Evolutionary conservation across 305 asterid species (phyloP).

Genomic region (Withania somnifera): DNA sequence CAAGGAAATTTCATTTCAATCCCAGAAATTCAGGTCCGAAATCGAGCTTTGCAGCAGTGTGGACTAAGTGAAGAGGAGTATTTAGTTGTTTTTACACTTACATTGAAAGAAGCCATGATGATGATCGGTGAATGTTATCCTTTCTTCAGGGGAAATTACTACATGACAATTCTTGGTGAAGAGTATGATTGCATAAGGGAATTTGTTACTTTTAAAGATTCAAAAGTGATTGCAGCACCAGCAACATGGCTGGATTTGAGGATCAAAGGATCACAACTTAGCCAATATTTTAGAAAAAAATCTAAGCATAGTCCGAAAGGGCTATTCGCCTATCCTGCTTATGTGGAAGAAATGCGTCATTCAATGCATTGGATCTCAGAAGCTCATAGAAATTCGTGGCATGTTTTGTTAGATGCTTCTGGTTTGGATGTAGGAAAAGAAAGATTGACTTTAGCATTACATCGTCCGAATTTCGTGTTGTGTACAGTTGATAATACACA

Average conservation of each 20-base stretch:
- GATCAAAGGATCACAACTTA: slow-evolving; percentile 81
- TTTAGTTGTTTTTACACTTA: slow-evolving; percentile 32
- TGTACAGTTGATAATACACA: slow-evolving; percentile 38
- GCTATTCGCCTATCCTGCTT: slow-evolving; percentile 53
- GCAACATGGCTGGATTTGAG: slow-evolving; percentile 73
- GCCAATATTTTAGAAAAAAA: slow-evolving; percentile 64
- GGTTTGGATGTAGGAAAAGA: slow-evolving; percentile 34
- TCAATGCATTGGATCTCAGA: slow-evolving; percentile 91
- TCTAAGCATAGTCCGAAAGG: slow-evolving; percentile 65
- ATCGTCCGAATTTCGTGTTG: slow-evolving; percentile 61
- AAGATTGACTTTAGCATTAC: slow-evolving; percentile 42
- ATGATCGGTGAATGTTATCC: slow-evolving; percentile 76
- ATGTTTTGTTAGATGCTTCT: slow-evolving; percentile 59
- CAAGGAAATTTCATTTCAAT: slow-evolving; percentile 63
- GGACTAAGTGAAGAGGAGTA: slow-evolving; percentile 64
- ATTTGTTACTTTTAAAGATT: slow-evolving; percentile 37
- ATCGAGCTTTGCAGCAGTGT: slow-evolving; percentile 50
- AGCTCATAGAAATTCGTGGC: slow-evolving; percentile 70
- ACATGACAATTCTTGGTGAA: slow-evolving; percentile 50
- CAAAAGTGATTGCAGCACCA: slow-evolving; percentile 61
- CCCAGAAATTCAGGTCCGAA: slow-evolving; percentile 72
- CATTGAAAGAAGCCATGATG: slow-evolving; percentile 41
- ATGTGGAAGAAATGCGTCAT: slow-evolving; percentile 29
- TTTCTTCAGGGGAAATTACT: slow-evolving; percentile 61
- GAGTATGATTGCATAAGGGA: slow-evolving; percentile 38